phyloP scores from a whole-genome alignment of 768 basidiomycete species.

The Solioccasus polychromus region DNA sequence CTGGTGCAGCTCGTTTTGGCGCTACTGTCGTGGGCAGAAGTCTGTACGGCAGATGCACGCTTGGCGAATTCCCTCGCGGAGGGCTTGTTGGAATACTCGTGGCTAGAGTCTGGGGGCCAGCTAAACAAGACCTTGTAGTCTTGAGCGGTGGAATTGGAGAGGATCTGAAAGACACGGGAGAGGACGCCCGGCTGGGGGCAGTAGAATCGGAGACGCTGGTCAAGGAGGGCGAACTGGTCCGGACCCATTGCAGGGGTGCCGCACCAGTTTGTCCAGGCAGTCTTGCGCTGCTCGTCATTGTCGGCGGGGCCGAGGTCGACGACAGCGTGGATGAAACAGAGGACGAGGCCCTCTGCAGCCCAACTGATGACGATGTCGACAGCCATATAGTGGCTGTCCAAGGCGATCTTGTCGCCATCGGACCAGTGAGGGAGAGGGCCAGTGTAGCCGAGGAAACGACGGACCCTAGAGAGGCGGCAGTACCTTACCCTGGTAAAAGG shows the following conservation, averaged over 20 bases:
- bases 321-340: slow-evolving; percentile 86
- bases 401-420: slow-evolving; percentile 64
- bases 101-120: slow-evolving; percentile 67
- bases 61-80: slow-evolving; percentile 47
- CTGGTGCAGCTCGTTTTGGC: slow-evolving; percentile 87
- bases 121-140: slow-evolving; percentile 60
- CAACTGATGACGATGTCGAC: slow-evolving; percentile 89
- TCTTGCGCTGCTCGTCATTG: slow-evolving; percentile 73
- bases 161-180: slow-evolving; percentile 75
- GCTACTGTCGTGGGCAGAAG: slow-evolving; percentile 50
- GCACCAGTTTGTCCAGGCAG: slow-evolving; percentile 87
- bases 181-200: slow-evolving; percentile 50
- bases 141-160: slow-evolving; percentile 49
- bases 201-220: slow-evolving; percentile 52
- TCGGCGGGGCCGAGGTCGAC: slow-evolving; percentile 66
- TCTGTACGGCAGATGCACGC: slow-evolving; percentile 66
- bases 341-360: slow-evolving; percentile 81
- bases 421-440: slow-evolving; percentile 54
- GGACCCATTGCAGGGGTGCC: slow-evolving; percentile 63
- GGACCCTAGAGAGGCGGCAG: slow-evolving; percentile 71
- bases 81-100: slow-evolving; percentile 39
- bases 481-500: slow-evolving; percentile 62
- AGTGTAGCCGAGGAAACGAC: slow-evolving; percentile 66
- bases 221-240: slow-evolving; percentile 59
- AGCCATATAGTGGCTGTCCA: slow-evolving; percentile 77